phyloP scores from a whole-genome alignment of 768 basidiomycete species.

The Trametes coccinea region DNA sequence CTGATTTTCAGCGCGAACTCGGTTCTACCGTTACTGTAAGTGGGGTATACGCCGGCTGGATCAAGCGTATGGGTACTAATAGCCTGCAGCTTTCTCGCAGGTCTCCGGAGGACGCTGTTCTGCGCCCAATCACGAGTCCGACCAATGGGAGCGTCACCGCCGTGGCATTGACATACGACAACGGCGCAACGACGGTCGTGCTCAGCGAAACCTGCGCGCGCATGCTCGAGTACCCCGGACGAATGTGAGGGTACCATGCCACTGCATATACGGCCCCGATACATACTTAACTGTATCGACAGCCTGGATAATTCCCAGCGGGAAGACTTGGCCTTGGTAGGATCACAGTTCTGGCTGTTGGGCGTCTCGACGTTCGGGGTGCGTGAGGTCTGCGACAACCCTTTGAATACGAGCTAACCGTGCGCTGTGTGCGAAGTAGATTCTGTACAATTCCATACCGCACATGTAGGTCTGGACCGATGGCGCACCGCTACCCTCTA shows the following conservation, averaged over 20 bases:
- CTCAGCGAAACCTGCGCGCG: conserved; percentile 45
- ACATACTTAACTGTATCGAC: neutral
- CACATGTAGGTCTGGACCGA: conserved; percentile 43
- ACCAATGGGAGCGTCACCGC: conserved; percentile 22
- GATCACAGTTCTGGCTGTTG: conserved; percentile 56
- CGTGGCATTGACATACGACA: conserved; percentile 30
- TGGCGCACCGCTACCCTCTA: neutral
- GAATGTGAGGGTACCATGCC: conserved; percentile 39
- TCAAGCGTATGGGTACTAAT: neutral
- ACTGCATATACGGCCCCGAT: neutral
- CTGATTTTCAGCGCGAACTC: neutral
- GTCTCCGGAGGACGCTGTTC: neutral
- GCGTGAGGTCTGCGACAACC: neutral
- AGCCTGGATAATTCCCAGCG: conserved; percentile 46
- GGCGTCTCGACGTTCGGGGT: conserved; percentile 48
- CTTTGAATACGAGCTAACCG: no score
- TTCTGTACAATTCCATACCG: conserved; percentile 47
- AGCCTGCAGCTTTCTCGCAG: neutral
- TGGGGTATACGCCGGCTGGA: neutral
- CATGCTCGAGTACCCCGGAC: conserved; percentile 44
- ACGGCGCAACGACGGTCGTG: conserved; percentile 2
- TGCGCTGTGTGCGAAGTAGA: no score
- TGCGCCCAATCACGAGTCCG: neutral
- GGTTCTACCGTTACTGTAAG: neutral
- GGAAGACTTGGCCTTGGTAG: conserved; percentile 49